Conservation (phyloP, 345 rosid species). For the Bretschneidera sinensis region DNA sequence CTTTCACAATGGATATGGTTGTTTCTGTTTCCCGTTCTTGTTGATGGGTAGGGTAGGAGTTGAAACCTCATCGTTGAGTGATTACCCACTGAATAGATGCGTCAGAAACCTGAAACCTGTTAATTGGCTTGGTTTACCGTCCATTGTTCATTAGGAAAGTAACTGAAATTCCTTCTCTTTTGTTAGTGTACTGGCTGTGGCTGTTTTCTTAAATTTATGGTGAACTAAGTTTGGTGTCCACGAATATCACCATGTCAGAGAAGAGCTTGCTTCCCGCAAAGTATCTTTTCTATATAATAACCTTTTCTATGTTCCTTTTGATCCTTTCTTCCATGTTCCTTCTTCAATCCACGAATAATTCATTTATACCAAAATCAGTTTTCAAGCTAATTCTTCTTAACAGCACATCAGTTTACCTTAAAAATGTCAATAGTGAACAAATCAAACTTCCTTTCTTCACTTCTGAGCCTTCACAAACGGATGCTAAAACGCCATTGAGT, state of each 20-base stretch:
- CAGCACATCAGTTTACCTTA: constrained; percentile 35
- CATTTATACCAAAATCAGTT: constrained; percentile 49
- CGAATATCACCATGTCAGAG: constrained; percentile 65
- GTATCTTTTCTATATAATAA: constrained; percentile 51
- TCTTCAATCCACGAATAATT: constrained; percentile 49
- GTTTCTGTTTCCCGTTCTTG: background rate
- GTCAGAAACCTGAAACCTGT: background rate
- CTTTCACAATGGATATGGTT: too few species aligned
- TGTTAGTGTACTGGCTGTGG: too few species aligned
- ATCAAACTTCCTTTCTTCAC: constrained; percentile 27
- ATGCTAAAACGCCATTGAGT: constrained; percentile 13
- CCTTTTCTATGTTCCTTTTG: constrained; percentile 47
- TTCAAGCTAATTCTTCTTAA: constrained; percentile 59
- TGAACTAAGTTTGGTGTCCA: background rate
- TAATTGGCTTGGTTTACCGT: background rate
- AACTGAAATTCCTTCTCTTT: background rate
- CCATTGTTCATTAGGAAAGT: background rate
- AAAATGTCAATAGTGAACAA: constrained; percentile 27
- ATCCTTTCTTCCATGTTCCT: constrained; percentile 53
- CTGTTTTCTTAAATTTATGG: background rate
- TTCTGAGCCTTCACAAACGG: constrained; percentile 17
- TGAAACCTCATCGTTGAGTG: background rate
- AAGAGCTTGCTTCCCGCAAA: constrained; percentile 48
- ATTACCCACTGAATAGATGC: background rate
- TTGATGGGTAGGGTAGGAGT: background rate